Evolutionary conservation across 192 early-diverging fungal genomes (phyloP), one percentile per base, ranked within the genome.

Genomic region (Polychytrium aggregatum): DNA sequence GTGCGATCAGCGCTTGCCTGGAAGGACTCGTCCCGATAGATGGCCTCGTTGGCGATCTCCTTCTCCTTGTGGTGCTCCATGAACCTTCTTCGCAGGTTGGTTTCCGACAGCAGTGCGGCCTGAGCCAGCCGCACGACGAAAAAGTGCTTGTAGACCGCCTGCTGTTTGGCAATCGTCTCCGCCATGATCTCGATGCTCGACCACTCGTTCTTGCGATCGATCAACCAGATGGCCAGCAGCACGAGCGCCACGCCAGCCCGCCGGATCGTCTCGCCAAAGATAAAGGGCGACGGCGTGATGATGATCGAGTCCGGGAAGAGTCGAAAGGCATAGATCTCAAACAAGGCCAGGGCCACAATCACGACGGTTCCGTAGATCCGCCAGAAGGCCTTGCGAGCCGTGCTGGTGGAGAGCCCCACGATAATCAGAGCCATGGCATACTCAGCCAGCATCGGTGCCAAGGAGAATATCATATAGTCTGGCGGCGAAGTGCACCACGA

Each of bases 31-130:
- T 64, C 63, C 11, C 37, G 7, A 21, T 42, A 13, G 21, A 60
- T 42, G 21, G 54, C 52, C 9, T 59, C 63, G 21, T 55, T 49
- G 6, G 29, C 37, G 4, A 41, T 51, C 48, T 62, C 59, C 14
- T 34, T 13, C 31, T 64, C 42, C 37, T 50, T 55, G 45, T 63
- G 50, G 28, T 55, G 34, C 44, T 64, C 63, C 45, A 64, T 29
- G 30, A 61, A 62, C 39, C 45, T 63, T 0, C 36, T 31, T 20
- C 63, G 29, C 45, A 64, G 21, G 2, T 16, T 24, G 9, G 17
- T 39, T 36, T 64, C 59, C 1, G 26, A 28, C 18, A 64, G 41
- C 46, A 53, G 45, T 9, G 63, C 63, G 5, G 63, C 53, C 24
- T 48, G 34, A 11, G 59, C 63, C n/a, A 64, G 44, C 22, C 53